These are phyloP conservation scores for Podila verticillata DNA, from an alignment of 192 early-diverging fungal genomes.

Conservation along the genomic window DNA sequence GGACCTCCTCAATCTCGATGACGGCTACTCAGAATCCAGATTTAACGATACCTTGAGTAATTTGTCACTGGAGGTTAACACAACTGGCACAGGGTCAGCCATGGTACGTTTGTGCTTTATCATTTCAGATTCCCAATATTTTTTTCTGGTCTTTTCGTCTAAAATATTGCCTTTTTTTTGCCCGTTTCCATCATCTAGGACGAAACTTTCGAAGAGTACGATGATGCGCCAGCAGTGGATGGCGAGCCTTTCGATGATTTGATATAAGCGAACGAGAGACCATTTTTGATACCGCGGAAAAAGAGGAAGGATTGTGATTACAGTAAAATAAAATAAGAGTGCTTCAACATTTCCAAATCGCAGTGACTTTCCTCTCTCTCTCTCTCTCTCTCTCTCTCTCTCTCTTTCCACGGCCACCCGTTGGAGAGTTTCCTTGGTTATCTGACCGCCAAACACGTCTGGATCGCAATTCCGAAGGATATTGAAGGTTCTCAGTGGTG, in stretches of 20 bases:
- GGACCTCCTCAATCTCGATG: constrained; percentile 9
- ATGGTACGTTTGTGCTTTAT: constrained; percentile 47
- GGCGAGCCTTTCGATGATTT: constrained; percentile 25
- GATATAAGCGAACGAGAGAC: constrained; percentile 16
- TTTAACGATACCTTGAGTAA: constrained; percentile 69
- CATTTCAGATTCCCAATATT: not conserved
- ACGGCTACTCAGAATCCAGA: constrained; percentile 12
- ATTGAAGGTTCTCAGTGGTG: too few species aligned
- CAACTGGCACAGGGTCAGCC: constrained; percentile 74
- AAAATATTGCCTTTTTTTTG: not conserved
- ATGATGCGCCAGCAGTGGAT: constrained; percentile 8
- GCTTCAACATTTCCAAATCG: too few species aligned
- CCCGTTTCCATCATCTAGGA: not conserved
- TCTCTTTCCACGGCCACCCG: too few species aligned
- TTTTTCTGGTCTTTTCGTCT: not conserved
- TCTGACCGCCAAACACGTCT: too few species aligned
- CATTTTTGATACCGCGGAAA: too few species aligned
- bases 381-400: too few species aligned
- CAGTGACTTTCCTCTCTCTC: too few species aligned
- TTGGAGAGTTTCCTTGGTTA: too few species aligned
- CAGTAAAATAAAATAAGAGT: constrained; percentile 6
- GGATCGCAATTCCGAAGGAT: too few species aligned
- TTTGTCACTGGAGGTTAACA: constrained; percentile 78
- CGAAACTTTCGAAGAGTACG: constrained; percentile 14
- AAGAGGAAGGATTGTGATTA: not conserved